A percentile compares a stretch with the other conserved stretches of the same genome.
Evolutionary conservation across 2,329 filamentous ascomycete genomes (phyloP).

Genomic region (Rasamsonia emersonii): DNA sequence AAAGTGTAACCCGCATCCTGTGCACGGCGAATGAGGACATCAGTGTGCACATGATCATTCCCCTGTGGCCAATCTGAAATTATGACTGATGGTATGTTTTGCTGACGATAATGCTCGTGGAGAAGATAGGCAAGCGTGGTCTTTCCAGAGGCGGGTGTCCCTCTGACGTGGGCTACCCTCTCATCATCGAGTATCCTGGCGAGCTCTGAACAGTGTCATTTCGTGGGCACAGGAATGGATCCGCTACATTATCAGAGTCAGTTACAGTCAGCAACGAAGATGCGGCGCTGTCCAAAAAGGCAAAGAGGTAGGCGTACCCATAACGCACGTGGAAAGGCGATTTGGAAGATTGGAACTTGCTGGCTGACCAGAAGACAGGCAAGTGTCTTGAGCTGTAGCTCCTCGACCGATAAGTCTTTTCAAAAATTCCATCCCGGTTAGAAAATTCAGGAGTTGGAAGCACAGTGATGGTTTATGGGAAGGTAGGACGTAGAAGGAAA

Average conservation of each 20-base stretch:
- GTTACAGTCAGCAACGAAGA: conserved; percentile 3
- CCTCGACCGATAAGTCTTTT: conserved; percentile 2
- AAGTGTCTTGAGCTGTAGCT: conserved; percentile 1
- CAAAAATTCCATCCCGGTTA: neutral
- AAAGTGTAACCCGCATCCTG: conserved; percentile 1
- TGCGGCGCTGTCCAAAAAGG: conserved; percentile 1
- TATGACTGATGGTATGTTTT: conserved; percentile 1
- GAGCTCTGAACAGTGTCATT: conserved; percentile 5
- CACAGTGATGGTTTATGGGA: conserved; percentile 2
- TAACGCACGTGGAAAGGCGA: conserved; percentile 2
- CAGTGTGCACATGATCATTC: conserved; percentile 1
- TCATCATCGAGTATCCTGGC: conserved; percentile 6
- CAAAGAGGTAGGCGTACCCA: conserved; percentile 2
- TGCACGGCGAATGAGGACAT: neutral
- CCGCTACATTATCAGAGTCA: conserved; percentile 2
- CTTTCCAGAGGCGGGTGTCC: conserved; percentile 8
- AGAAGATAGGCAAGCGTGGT: conserved; percentile 8
- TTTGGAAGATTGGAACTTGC: conserved; percentile 1
- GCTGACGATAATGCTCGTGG: conserved; percentile 4
- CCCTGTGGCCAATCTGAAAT: neutral
- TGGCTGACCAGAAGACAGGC: conserved; percentile 1
- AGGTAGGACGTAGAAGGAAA: conserved; percentile 1
- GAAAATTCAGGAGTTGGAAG: no score
- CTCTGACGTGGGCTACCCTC: conserved; percentile 5
- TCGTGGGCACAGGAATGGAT: conserved; percentile 2